These are phyloP conservation scores for Scutellaria barbata DNA, from an alignment of 257 asterid genomes.

Conservation along the genomic window DNA sequence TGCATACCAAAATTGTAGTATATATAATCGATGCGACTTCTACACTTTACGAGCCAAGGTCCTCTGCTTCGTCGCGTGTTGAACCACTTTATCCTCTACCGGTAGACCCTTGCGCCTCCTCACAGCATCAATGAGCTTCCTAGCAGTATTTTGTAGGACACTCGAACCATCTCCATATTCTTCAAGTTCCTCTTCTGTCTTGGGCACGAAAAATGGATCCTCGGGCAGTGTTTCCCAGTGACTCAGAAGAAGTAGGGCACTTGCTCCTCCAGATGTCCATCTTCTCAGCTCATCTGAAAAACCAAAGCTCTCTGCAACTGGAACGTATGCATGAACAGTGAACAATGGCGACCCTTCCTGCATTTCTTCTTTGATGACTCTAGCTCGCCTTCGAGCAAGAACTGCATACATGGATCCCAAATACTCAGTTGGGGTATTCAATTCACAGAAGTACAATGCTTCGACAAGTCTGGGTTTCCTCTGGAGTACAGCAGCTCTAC, in stretches of 20 bases:
- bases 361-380: constrained; percentile 92
- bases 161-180: constrained; percentile 86
- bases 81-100: constrained; percentile 85
- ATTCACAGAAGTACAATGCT: constrained; percentile 80
- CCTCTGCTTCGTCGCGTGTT: constrained; percentile 84
- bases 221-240: constrained; percentile 81
- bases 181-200: constrained; percentile 84
- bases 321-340: constrained; percentile 85
- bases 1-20: neutral
- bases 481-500: constrained; percentile 82
- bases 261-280: constrained; percentile 85
- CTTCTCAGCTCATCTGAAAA: constrained; percentile 90
- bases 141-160: constrained; percentile 63
- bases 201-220: constrained; percentile 88
- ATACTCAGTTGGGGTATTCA: constrained; percentile 83
- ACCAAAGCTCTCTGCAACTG: constrained; percentile 93
- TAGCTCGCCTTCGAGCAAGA: constrained; percentile 79
- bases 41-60: constrained; percentile 90
- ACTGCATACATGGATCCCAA: constrained; percentile 91
- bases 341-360: constrained; percentile 90
- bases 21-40: constrained; percentile 13
- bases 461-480: constrained; percentile 82
- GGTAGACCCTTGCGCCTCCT: constrained; percentile 80
- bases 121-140: constrained; percentile 82
- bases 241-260: constrained; percentile 85